Evolutionary conservation across 176 grass and related monocot species (phyloP).

Genomic region (Avena sativa): DNA sequence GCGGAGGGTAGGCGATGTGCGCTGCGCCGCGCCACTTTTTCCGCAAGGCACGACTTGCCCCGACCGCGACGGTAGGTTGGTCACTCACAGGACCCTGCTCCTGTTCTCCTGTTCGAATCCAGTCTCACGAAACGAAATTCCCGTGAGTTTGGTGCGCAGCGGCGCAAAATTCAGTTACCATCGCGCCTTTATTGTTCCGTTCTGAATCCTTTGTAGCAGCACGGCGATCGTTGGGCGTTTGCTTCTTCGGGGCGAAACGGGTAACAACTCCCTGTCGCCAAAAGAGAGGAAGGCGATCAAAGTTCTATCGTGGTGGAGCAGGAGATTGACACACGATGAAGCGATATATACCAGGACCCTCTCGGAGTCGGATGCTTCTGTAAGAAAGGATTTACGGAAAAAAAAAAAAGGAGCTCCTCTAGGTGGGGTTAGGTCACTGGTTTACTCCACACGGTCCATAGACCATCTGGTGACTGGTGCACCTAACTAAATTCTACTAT

Average conservation of each 20-base stretch:
- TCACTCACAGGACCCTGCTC: background rate
- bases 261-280: background rate
- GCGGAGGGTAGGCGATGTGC: background rate
- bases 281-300: background rate
- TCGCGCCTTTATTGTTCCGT: background rate
- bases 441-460: background rate
- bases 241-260: background rate
- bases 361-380: no score
- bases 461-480: conserved; percentile 46
- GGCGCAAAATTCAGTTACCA: background rate
- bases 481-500: conserved; percentile 46
- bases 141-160: background rate
- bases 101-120: background rate
- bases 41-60: background rate
- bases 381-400: background rate
- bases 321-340: background rate
- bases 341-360: background rate
- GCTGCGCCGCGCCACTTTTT: background rate
- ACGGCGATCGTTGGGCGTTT: background rate
- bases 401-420: background rate
- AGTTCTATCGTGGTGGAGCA: background rate
- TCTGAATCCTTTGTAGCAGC: background rate
- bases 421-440: background rate
- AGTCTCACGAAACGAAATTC: background rate
- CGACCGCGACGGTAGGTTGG: background rate